phyloP scores from a whole-genome alignment of 805 yeast species.

The Cyberlindnera galapagoensis region DNA sequence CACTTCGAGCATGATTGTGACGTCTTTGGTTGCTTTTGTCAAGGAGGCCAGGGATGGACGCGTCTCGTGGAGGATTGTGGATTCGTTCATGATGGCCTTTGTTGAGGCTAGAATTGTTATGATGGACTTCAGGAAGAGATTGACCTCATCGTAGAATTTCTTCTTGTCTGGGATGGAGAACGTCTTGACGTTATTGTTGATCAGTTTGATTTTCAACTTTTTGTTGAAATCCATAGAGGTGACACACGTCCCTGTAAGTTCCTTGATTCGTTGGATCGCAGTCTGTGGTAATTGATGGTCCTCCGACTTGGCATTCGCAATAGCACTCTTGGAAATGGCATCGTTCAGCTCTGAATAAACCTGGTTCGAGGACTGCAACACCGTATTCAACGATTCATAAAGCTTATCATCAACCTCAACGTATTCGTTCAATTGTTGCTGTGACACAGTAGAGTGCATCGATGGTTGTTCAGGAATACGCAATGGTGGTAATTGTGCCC shows the following conservation, averaged over 20 bases:
- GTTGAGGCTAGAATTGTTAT: constrained; percentile 80
- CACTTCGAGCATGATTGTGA: constrained; percentile 75
- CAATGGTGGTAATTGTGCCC: constrained; percentile 21
- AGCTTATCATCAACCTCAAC: constrained; percentile 61
- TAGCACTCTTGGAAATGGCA: constrained; percentile 60
- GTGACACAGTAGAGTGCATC: constrained; percentile 14
- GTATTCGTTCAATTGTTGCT: constrained; percentile 25
- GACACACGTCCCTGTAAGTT: constrained; percentile 69
- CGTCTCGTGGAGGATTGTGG: constrained; percentile 73
- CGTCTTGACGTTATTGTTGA: constrained; percentile 30
- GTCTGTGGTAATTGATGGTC: constrained; percentile 30
- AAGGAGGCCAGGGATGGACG: constrained; percentile 73
- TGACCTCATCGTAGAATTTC: constrained; percentile 80
- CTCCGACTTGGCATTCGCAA: constrained; percentile 40
- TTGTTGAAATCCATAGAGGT: constrained; percentile 79
- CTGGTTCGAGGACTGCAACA: constrained; percentile 64
- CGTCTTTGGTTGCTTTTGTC: constrained; percentile 86
- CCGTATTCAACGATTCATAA: constrained; percentile 55
- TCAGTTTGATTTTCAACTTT: constrained; percentile 48
- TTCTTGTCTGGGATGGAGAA: constrained; percentile 46
- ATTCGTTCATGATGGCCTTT: constrained; percentile 72
- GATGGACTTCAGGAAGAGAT: constrained; percentile 73
- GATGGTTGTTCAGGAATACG: constrained; percentile 16
- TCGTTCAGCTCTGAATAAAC: constrained; percentile 69
- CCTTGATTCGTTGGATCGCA: constrained; percentile 62